phyloP scores from a whole-genome alignment of 2,329 filamentous ascomycete species.

The Cryphonectria nitschkei region DNA sequence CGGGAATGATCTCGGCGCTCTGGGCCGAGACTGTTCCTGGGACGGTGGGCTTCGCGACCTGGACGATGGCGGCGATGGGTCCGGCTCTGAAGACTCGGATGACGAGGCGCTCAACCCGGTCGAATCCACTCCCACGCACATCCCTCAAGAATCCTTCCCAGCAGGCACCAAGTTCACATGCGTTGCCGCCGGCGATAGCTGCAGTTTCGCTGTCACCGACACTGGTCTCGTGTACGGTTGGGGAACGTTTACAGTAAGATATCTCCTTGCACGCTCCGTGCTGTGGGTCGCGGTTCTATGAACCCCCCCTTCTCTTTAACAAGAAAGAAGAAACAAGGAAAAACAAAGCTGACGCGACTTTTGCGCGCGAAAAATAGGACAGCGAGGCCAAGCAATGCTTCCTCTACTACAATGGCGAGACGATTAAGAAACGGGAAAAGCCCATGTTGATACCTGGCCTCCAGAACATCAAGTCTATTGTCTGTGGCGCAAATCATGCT shows the following conservation, averaged over 20 bases:
- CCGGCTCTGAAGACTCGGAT: slow-evolving; percentile 61
- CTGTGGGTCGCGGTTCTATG: too few species aligned
- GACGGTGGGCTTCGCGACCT: slow-evolving; percentile 55
- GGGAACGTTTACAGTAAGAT: slow-evolving; percentile 65
- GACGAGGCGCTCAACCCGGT: slow-evolving; percentile 61
- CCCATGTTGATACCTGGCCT: slow-evolving; percentile 55
- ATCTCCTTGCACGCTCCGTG: not conserved
- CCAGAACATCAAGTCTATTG: slow-evolving; percentile 57
- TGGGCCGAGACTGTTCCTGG: slow-evolving; percentile 64
- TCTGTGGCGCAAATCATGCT: slow-evolving; percentile 61
- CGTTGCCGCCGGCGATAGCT: slow-evolving; percentile 63
- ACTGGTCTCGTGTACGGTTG: slow-evolving; percentile 67
- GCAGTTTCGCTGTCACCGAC: slow-evolving; percentile 64
- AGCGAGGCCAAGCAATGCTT: slow-evolving; percentile 30
- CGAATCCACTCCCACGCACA: slow-evolving; percentile 60
- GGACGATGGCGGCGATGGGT: slow-evolving; percentile 65
- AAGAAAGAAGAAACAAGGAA: too few species aligned
- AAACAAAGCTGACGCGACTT: slow-evolving; percentile 12
- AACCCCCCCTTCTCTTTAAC: too few species aligned
- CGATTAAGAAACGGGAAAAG: slow-evolving; percentile 32
- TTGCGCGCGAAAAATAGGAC: slow-evolving; percentile 27
- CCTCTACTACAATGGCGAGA: slow-evolving; percentile 28
- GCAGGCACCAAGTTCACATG: slow-evolving; percentile 60
- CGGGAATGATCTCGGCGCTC: slow-evolving; percentile 69
- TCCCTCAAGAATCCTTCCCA: slow-evolving; percentile 56